These are phyloP conservation scores for Carex kokanica DNA, from an alignment of 176 grass and related monocot genomes.

Conservation along the genomic window DNA sequence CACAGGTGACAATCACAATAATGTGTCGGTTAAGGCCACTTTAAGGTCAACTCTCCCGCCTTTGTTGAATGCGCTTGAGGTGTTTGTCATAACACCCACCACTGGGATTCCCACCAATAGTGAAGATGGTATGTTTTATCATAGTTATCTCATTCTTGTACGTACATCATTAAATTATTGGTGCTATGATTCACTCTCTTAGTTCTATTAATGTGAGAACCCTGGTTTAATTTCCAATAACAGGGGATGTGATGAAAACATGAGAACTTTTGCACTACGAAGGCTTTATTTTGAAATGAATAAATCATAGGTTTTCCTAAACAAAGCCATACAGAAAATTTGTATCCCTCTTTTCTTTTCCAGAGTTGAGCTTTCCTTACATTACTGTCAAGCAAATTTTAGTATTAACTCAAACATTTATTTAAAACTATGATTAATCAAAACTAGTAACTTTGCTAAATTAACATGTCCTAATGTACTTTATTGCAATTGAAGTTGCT, in stretches of 20 bases:
- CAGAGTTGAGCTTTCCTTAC: not conserved
- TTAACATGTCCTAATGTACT: not conserved
- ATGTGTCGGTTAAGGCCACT: slow-evolving; percentile 32
- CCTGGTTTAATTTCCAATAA: not conserved
- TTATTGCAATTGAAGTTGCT: not conserved
- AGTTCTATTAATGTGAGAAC: not conserved
- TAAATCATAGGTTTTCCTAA: not conserved
- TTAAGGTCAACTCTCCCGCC: slow-evolving; percentile 46
- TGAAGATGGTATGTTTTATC: slow-evolving; percentile 32
- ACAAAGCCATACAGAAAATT: not conserved
- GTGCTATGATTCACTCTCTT: not conserved
- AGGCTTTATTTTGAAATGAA: no score
- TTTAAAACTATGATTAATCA: no score
- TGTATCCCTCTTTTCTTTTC: not conserved
- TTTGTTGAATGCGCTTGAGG: slow-evolving; percentile 43
- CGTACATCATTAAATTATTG: not conserved
- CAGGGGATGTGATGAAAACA: not conserved
- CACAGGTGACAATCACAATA: no score
- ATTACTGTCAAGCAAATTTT: not conserved
- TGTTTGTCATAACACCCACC: slow-evolving; percentile 28
- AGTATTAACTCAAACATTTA: not conserved
- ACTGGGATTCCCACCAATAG: slow-evolving; percentile 12
- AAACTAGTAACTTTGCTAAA: not conserved
- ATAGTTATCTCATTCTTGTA: not conserved
- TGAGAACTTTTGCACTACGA: not conserved